Conservation (phyloP, 306 rosid genomes). For the Vicia villosa region DNA sequence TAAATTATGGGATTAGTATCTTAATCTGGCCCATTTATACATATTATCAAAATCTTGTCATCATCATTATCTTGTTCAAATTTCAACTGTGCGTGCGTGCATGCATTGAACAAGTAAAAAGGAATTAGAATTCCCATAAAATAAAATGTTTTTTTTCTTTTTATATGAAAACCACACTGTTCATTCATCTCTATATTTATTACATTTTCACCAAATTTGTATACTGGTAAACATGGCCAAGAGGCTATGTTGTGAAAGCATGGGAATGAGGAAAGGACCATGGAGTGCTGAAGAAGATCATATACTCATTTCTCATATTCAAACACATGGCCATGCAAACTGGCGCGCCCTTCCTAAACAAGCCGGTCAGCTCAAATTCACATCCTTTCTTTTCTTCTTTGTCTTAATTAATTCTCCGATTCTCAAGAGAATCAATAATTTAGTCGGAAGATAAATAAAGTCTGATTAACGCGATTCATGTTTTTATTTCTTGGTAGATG, state of each 20-base stretch:
- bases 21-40: constrained; percentile 32
- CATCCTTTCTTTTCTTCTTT: not conserved
- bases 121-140: constrained; percentile 6
- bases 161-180: constrained; percentile 30
- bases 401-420: not conserved
- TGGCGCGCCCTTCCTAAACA: constrained; percentile 99
- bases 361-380: constrained; percentile 57
- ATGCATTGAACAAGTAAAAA: constrained; percentile 22
- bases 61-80: constrained; percentile 17
- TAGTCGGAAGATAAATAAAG: no score
- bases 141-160: constrained; percentile 29
- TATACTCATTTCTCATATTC: constrained; percentile 57
- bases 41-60: constrained; percentile 10
- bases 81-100: constrained; percentile 25
- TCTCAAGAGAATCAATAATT: not conserved
- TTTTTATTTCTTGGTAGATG: not conserved
- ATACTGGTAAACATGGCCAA: constrained; percentile 53
- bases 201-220: not conserved
- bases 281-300: constrained; percentile 92
- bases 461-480: not conserved
- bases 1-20: constrained; percentile 10
- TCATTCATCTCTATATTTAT: not conserved
- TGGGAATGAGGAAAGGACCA: constrained; percentile 93
- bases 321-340: constrained; percentile 70
- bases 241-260: constrained; percentile 87